Evolutionary conservation across 352 stramenopile species (phyloP), one percentile per base, ranked within the genome.

Genomic region (Phytophthora sp.): DNA sequence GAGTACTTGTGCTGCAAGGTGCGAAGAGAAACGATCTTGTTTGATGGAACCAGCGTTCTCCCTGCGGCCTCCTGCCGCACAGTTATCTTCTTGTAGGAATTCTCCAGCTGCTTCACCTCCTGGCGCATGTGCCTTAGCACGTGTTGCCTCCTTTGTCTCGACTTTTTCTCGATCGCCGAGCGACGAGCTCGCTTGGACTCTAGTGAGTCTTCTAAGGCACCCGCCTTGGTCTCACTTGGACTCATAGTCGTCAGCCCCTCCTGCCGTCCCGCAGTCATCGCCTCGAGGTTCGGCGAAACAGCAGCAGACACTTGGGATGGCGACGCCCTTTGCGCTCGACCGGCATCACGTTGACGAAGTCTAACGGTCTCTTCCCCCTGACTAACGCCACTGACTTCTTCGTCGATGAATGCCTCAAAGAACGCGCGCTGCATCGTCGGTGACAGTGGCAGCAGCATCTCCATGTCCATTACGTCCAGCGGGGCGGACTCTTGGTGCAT

Each of bases 141-240:
- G 20, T 44, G 29, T 57, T 81, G 63, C 20, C 53, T 20, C 16
- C 53, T 46, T 38, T 90, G 73, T 12, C 82, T 70, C 15, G 82
- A 89, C 41, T 76, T 72, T 50, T 79, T 77, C 65, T 89, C 79
- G 47, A 89, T 86, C 55, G 84, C 81, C 20, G 79, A 84, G n/a
- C 82, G 66, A 26, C 76, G 55, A 23, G 79, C 71, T 38, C 79
- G 75, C 53, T 75, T 80, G 4, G 66, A 55, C 18, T 73, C 66
- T 7, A 18, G 23, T 21, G 44, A 51, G n/a, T 75, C 62, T 2
- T 54, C 47, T 20, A n/a, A n/a, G n/a, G 30, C n/a, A 12, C 9
- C 12, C 27, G 26, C 42, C 27, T 69, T 71, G 20, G 30, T 65
- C 58, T 73, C 61, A 18, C 49, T 67, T 33, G 53, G 62, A 47